Base-by-base conservation (phyloP, 768 basidiomycete genomes). In the Naganishia kalamii region DNA sequence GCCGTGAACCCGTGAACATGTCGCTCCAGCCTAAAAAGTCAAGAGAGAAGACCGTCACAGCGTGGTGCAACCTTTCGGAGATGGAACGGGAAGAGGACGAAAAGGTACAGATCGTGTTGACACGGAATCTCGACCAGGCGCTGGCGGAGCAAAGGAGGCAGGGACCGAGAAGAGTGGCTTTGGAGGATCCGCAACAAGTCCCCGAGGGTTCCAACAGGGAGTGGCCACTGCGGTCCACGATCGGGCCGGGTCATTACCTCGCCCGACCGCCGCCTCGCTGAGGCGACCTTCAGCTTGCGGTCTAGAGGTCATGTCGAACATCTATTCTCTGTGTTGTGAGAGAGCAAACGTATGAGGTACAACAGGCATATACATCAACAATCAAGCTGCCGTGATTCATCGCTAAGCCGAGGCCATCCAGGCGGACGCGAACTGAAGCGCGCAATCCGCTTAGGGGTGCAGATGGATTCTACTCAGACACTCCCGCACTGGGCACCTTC, bases 41-140 rank as follows among this genome's bases (percentile, higher is more conserved):
- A n/a, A 19, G 37, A 21, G 54, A 57, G 27, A 57, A 57, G 35
- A 21, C 21, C 21, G 54, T 41, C 7, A 57, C 54, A 17, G 35
- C 54, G 12, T 40, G 54, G 35, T 57, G 54, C 54, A 57, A 57
- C 37, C 37, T 57, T 19, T 40, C 54, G 7, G 35, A 57, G 17
- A 33, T 57, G 23, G 35, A 19, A 6, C 10, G 35, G 27, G n/a
- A 37, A 25, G 54, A 57, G 4, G 54, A 57, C n/a, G 54, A n/a
- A 21, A 57, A 57, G 37, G 17, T 40, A 11, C 11, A 40, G 13
- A 23, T 57, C 21, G 37, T 57, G 10, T 23, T 40, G 35, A 41
- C 33, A 1, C 33, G 54, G 23, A 35, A 57, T 57, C 8, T n/a
- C 11, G 35, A 40, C 19, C 12, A 40, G 33, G 54, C 54, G 19